These are phyloP conservation scores for Inosperma sp. DNA, from an alignment of 768 basidiomycete species.

Conservation along the genomic window DNA sequence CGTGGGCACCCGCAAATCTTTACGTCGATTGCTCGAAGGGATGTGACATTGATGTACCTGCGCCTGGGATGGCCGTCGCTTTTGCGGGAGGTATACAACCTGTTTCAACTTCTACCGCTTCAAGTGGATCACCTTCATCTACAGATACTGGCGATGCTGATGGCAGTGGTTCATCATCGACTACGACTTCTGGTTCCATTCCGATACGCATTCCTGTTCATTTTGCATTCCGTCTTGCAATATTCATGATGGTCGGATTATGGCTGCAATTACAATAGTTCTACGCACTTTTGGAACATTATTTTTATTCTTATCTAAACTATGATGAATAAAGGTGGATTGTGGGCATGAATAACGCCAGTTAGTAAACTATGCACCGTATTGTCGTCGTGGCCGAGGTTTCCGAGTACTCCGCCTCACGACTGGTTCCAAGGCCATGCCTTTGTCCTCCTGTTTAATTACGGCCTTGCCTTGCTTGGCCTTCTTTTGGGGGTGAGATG, in stretches of 20 bases:
- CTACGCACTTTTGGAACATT: too few relatives aligned
- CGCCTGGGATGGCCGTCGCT: constrained; percentile 46
- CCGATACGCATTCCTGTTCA: too few relatives aligned
- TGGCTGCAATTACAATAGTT: too few relatives aligned
- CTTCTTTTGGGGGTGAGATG: background rate
- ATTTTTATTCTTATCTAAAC: too few relatives aligned
- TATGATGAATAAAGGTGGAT: too few relatives aligned
- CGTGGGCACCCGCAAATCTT: constrained; percentile 36
- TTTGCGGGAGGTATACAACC: constrained; percentile 27
- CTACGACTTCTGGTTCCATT: too few relatives aligned
- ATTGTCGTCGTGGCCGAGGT: constrained; percentile 1
- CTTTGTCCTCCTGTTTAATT: constrained; percentile 7
- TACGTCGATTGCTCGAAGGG: constrained; percentile 39
- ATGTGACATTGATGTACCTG: constrained; percentile 44
- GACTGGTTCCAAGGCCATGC: constrained; percentile 2
- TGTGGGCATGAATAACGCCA: too few relatives aligned
- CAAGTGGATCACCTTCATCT: background rate
- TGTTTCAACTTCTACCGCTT: background rate
- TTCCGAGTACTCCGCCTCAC: constrained; percentile 14
- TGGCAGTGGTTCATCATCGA: background rate
- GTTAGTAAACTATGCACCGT: too few relatives aligned
- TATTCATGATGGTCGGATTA: too few relatives aligned
- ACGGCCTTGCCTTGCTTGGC: background rate
- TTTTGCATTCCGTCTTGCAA: too few relatives aligned
- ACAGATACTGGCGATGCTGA: constrained; percentile 1